Conservation (phyloP, 768 basidiomycete genomes). For the Tricholoma hemisulphureum region DNA sequence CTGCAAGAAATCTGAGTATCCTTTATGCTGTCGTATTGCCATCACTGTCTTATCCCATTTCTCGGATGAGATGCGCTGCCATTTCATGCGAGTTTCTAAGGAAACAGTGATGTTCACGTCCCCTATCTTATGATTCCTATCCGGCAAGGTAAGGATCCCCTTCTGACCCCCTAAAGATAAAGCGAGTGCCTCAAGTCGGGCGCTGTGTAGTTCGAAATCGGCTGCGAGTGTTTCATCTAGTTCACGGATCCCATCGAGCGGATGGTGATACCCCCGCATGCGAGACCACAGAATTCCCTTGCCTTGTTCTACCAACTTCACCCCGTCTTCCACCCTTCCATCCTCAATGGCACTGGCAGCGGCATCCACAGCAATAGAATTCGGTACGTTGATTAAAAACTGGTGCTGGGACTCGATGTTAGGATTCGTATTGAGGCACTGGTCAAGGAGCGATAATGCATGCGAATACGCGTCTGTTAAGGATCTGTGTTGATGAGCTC, state of each 20-base stretch:
- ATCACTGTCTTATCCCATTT: slow-evolving; percentile 15
- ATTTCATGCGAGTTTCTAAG: background rate
- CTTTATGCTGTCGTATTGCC: slow-evolving; percentile 8
- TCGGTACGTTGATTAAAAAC: background rate
- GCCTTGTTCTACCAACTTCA: slow-evolving; percentile 25
- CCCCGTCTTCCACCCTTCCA: slow-evolving; percentile 15
- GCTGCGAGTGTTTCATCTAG: background rate
- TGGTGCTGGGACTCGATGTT: slow-evolving; percentile 5
- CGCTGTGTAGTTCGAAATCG: slow-evolving; percentile 5
- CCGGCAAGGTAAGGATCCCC: background rate
- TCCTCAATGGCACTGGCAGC: slow-evolving; percentile 23
- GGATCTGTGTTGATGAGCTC: background rate
- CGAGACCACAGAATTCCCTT: slow-evolving; percentile 21
- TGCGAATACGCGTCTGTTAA: background rate
- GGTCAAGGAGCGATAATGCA: slow-evolving; percentile 8
- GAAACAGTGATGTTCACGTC: too few species aligned
- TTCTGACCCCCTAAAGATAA: background rate
- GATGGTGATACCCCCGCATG: slow-evolving; percentile 4
- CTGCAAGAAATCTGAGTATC: slow-evolving; percentile 19
- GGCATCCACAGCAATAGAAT: slow-evolving; percentile 22
- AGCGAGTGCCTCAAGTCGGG: slow-evolving; percentile 9
- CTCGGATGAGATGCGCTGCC: slow-evolving; percentile 4
- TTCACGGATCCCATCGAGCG: slow-evolving; percentile 7
- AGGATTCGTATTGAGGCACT: background rate
- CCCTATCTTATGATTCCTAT: too few species aligned